Evolutionary conservation across 768 basidiomycete species (phyloP).

Genomic region (Mrakia blollopis): DNA sequence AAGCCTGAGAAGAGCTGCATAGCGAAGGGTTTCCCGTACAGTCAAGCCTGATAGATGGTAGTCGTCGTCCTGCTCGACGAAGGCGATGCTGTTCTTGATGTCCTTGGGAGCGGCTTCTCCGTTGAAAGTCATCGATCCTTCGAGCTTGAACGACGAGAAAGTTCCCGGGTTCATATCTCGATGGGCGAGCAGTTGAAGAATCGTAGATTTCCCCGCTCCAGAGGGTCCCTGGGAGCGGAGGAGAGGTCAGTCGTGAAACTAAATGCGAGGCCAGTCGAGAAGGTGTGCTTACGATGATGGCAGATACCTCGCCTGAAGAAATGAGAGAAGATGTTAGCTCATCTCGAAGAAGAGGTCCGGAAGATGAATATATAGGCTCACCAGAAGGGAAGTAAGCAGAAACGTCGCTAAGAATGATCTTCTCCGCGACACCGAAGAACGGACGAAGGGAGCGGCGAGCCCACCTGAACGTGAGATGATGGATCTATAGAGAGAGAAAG

Average conservation of each 20-base stretch:
- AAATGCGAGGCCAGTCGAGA: neutral
- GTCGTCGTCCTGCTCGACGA: conserved; percentile 49
- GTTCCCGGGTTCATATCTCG: conserved; percentile 41
- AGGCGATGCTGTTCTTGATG: conserved; percentile 39
- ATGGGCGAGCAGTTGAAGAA: conserved; percentile 46
- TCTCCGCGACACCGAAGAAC: conserved; percentile 27
- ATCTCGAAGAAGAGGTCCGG: neutral
- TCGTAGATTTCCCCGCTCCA: conserved; percentile 44
- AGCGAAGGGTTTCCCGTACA: conserved; percentile 45
- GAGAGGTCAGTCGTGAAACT: neutral
- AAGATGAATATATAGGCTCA: conserved; percentile 18
- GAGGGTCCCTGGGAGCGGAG: conserved; percentile 32
- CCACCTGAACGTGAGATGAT: conserved; percentile 26
- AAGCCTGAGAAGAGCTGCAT: conserved; percentile 48
- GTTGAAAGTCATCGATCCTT: conserved; percentile 43
- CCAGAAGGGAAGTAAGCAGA: conserved; percentile 42
- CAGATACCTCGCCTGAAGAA: conserved; percentile 43
- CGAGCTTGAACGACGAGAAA: conserved; percentile 41
- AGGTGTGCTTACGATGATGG: conserved; percentile 43
- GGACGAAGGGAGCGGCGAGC: conserved; percentile 14
- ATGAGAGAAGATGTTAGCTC: neutral
- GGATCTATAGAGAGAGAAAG: conserved; percentile 24
- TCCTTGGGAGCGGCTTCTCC: conserved; percentile 35
- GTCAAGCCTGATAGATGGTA: conserved; percentile 44
- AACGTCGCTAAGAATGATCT: conserved; percentile 44